Conservation (phyloP, 192 early-diverging fungal species). For the Entomortierella beljakovae region DNA sequence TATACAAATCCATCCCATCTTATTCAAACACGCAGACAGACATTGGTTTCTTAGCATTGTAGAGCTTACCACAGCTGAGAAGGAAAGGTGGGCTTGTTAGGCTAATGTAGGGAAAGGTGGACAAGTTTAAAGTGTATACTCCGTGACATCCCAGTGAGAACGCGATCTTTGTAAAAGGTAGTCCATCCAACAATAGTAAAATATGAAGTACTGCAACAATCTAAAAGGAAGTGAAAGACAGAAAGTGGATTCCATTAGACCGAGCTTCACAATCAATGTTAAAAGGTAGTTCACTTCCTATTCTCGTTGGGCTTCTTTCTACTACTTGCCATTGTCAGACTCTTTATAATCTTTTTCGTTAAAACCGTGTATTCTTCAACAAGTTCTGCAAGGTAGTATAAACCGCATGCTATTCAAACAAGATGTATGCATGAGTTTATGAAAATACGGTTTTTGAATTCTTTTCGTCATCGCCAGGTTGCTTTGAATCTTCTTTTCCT, state of each 20-base stretch:
- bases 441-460: neutral
- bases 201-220: slow-evolving; percentile 75
- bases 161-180: slow-evolving; percentile 74
- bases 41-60: neutral
- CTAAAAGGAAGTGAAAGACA: slow-evolving; percentile 40
- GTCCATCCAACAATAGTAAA: slow-evolving; percentile 78
- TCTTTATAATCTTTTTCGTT: slow-evolving; percentile 80
- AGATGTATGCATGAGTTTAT: neutral
- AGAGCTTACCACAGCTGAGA: slow-evolving; percentile 80
- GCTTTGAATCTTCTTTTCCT: too few species aligned
- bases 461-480: neutral
- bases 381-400: slow-evolving; percentile 78
- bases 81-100: slow-evolving; percentile 81
- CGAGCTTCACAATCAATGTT: neutral
- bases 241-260: neutral
- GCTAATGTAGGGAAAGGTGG: slow-evolving; percentile 86
- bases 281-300: neutral
- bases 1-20: too few species aligned
- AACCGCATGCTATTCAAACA: slow-evolving; percentile 78
- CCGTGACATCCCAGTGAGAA: slow-evolving; percentile 83
- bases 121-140: slow-evolving; percentile 84
- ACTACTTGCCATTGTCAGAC: slow-evolving; percentile 61
- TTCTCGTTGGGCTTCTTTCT: neutral
- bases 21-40: neutral
- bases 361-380: slow-evolving; percentile 86